Percentiles rank a stretch among this genome's conserved stretches.
phyloP scores from a whole-genome alignment of 2,329 filamentous ascomycete genomes.

The Colletotrichum sp. region DNA sequence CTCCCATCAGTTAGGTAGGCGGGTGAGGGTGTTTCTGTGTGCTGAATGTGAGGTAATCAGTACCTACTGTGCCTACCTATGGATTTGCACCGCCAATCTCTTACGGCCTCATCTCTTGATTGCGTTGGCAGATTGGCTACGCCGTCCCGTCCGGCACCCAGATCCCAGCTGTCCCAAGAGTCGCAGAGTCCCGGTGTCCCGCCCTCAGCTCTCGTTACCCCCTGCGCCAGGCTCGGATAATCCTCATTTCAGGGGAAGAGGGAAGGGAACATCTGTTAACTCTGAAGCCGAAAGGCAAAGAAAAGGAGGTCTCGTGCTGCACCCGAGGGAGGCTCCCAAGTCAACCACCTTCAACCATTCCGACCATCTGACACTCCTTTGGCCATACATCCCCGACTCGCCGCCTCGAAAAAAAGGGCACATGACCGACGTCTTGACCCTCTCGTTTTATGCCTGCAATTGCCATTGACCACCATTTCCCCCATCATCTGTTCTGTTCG shows the following conservation, averaged over 20 bases:
- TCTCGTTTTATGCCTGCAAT: background rate
- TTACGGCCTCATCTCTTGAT: background rate
- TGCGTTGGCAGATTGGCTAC: slow-evolving; percentile 1
- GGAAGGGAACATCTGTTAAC: background rate
- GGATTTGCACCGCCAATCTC: background rate
- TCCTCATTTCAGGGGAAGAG: slow-evolving; percentile 17
- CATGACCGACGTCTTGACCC: slow-evolving; percentile 10
- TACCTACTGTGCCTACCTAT: background rate
- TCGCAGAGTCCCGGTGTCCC: background rate
- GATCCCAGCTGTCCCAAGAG: background rate
- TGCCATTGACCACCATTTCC: background rate
- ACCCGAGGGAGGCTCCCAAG: background rate
- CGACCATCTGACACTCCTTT: slow-evolving; percentile 16
- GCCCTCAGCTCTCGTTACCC: background rate
- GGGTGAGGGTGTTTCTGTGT: background rate
- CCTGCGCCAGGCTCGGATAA: slow-evolving; percentile 15
- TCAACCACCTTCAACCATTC: background rate
- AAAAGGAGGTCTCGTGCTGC: slow-evolving; percentile 17
- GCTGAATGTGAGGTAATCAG: background rate
- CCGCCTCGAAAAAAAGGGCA: background rate
- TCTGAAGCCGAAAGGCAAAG: background rate
- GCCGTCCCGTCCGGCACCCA: slow-evolving; percentile 3
- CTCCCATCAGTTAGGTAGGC: background rate
- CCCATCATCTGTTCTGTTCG: slow-evolving; percentile 1
- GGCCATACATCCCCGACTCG: background rate